Evolutionary conservation across 2,329 filamentous ascomycete species (phyloP), one percentile per base, ranked within the genome.

Genomic region (Helicocarpus griseus): DNA sequence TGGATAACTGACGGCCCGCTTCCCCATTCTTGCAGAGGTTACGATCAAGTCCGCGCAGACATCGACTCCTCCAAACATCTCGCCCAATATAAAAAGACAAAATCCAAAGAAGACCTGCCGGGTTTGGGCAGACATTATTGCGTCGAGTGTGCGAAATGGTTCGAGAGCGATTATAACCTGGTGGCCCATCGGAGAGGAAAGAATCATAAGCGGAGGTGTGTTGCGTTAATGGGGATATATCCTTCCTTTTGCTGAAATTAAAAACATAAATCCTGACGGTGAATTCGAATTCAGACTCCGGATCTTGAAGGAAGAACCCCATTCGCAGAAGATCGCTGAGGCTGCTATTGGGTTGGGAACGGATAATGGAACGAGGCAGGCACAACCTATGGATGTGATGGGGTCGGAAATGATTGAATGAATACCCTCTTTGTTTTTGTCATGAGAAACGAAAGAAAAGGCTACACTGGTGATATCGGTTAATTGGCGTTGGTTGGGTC

Each of bases 131-230:
- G 82, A 60, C 84, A 84, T 67, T 97, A 96, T 70, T 98, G 93
- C 69, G 77, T 86, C 14, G 87, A 95, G 70, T 98, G 93, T 69
- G 86, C 93, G 56, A 97, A 95, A 73, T 97, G 88, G 85, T 97
- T 94, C 68, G 91, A 97, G 68, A 86, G 83, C 47, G 86, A 93
- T 58, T 69, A 79, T 61, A 94, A 87, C 60, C 74, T 95, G 53
- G 75, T 78, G 33, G 77, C 80, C 26, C 93, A 98, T 71, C 77
- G 77, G 52, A 88, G 86, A 68, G 89, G 88, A 61, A 98, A 96
- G 73, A 88, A 87, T 57, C 93, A 98, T 72, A 96, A 90, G 79
- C 82, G 89, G 75, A 86, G 86, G 87, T 89, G 64, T 48, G 65
- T 59, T 49, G n/a, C n/a, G n/a, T n/a, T n/a, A n/a, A n/a, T n/a